phyloP scores from a whole-genome alignment of 148 eudicot species.

The Amaranthus hypochondriacus region DNA sequence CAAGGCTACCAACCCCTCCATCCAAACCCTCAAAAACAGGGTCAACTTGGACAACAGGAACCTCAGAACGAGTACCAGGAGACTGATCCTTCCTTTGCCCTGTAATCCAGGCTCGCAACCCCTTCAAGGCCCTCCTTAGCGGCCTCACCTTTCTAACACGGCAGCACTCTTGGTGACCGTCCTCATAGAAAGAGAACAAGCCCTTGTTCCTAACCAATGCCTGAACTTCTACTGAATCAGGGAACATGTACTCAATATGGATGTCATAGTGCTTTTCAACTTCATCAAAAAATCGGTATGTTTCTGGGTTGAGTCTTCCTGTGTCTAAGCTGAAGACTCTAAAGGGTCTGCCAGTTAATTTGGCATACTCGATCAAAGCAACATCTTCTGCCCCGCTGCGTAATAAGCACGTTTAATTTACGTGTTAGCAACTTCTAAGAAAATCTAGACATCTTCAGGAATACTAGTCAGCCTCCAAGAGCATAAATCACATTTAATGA shows the following conservation, averaged over 20 bases:
- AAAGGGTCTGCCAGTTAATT: constrained; percentile 77
- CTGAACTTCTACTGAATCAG: constrained; percentile 84
- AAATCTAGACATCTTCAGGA: too few species aligned
- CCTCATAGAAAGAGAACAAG: constrained; percentile 83
- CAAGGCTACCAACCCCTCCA: constrained; percentile 81
- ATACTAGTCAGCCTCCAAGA: too few species aligned
- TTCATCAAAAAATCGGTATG: constrained; percentile 65
- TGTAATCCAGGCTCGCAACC: constrained; percentile 87
- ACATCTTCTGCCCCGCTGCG: constrained; percentile 98
- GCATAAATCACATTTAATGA: too few species aligned
- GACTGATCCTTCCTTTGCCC: constrained; percentile 95
- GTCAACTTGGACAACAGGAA: constrained; percentile 85
- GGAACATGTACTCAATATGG: constrained; percentile 93
- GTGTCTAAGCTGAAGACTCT: constrained; percentile 91
- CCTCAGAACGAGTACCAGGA: constrained; percentile 87
- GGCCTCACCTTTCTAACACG: constrained; percentile 89
- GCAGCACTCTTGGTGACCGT: constrained; percentile 97
- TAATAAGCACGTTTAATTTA: not conserved
- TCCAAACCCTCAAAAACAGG: constrained; percentile 81
- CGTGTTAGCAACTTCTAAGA: not conserved
- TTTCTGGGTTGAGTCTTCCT: constrained; percentile 81
- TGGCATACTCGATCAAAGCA: constrained; percentile 92
- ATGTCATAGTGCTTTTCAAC: constrained; percentile 73
- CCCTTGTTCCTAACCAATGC: constrained; percentile 80
- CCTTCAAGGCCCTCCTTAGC: constrained; percentile 74